Conservation (phyloP, 1,284 basidiomycete genomes). For the Golubevia pallescens region DNA sequence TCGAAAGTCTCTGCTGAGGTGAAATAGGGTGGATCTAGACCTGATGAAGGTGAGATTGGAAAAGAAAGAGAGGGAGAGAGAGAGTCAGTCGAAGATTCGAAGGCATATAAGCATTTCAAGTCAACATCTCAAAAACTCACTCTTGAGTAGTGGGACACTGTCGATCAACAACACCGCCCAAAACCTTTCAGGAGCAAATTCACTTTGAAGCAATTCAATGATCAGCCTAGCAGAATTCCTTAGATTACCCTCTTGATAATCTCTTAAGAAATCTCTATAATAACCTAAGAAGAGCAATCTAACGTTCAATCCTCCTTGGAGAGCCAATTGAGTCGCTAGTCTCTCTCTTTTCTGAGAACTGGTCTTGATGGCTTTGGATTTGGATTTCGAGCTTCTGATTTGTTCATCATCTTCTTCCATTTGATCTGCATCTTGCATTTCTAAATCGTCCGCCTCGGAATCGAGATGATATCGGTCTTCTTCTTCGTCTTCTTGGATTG, state of each 20-base stretch:
- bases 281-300: constrained; percentile 51
- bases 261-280: constrained; percentile 54
- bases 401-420: constrained; percentile 7
- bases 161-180: constrained; percentile 53
- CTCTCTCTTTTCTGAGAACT: neutral
- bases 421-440: constrained; percentile 11
- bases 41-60: neutral
- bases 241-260: constrained; percentile 32
- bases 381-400: neutral
- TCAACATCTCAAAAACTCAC: constrained; percentile 11
- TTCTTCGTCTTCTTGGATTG: constrained; percentile 11
- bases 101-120: neutral
- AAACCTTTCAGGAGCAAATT: constrained; percentile 50
- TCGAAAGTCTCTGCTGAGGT: constrained; percentile 44
- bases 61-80: neutral
- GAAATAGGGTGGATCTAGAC: constrained; percentile 17
- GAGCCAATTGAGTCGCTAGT: neutral
- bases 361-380: constrained; percentile 5
- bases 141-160: constrained; percentile 44
- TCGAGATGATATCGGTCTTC: neutral
- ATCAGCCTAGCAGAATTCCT: constrained; percentile 39
- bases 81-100: constrained; percentile 3
- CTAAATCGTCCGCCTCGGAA: constrained; percentile 10
- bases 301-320: constrained; percentile 1
- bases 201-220: constrained; percentile 48